Evolutionary conservation across 1,139 yeast genomes (phyloP).

Genomic region (Blastobotrys petasosporus): DNA sequence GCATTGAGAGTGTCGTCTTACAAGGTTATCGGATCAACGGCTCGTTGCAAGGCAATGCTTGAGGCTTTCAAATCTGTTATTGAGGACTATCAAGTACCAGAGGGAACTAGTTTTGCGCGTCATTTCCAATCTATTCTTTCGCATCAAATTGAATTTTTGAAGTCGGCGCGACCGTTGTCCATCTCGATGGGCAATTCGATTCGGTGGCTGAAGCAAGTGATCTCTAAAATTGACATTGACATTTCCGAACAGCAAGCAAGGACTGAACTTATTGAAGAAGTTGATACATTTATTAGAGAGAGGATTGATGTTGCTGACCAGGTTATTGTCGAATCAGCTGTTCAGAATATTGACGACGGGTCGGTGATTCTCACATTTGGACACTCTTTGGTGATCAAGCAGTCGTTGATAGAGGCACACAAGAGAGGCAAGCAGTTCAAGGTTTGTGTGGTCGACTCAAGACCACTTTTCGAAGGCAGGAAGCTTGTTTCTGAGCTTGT

Average conservation of each 20-base stretch:
- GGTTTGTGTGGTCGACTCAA: conserved; percentile 87
- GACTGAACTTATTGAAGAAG: conserved; percentile 53
- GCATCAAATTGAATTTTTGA: conserved; percentile 91
- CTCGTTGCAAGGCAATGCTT: conserved; percentile 80
- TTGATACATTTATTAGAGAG: conserved; percentile 78
- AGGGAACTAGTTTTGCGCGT: conserved; percentile 77
- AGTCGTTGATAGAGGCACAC: conserved; percentile 65
- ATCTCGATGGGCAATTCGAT: conserved; percentile 98
- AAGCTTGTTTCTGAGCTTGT: conserved; percentile 61
- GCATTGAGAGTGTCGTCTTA: conserved; percentile 80
- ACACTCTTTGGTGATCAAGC: conserved; percentile 75
- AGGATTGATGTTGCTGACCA: conserved; percentile 78
- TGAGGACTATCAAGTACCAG: conserved; percentile 75
- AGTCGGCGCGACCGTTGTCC: conserved; percentile 85
- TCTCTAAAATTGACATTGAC: conserved; percentile 65
- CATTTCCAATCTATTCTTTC: conserved; percentile 83
- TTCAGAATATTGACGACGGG: conserved; percentile 67
- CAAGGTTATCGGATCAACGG: conserved; percentile 82
- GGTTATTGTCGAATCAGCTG: conserved; percentile 77
- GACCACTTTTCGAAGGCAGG: conserved; percentile 93
- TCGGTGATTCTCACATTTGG: conserved; percentile 85
- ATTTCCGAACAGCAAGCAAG: conserved; percentile 71
- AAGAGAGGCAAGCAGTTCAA: conserved; percentile 61
- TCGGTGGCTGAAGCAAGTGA: conserved; percentile 93
- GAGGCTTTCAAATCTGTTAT: conserved; percentile 79